Evolutionary conservation across 352 stramenopile species (phyloP), one percentile per base, ranked within the genome.

Genomic region (Nothophytophthora sp.): DNA sequence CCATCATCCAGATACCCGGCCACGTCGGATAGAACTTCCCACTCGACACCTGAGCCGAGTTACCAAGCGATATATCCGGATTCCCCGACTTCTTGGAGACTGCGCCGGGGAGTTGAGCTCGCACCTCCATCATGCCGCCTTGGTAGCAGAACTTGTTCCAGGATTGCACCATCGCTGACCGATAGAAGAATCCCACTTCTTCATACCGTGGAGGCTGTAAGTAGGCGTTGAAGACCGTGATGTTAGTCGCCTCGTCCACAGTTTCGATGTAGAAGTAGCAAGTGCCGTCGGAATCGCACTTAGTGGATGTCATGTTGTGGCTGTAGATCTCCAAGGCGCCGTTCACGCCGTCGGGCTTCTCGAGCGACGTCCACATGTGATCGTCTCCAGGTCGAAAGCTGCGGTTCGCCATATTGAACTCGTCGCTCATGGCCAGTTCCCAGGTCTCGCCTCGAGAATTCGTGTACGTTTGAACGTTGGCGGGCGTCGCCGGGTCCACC

Each of bases 131-230:
- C 43, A 98, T 81, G 10, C 93, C 93, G 4, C 91, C 93, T 34
- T 96, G 95, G 55, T 97, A 97, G 60, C 93, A 98, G 55, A 98
- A 98, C 40, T 98, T 98, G 60, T 97, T 97, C 92, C 91, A 98
- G 0, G 64, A 80, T 63, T 98, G 90, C 2, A 98, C 41, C 90
- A 98, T 97, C 3, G 64, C 91, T 18, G 73, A 82, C 27, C 63
- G 52, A 36, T 88, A 86, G 46, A 42, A 60, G 53, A 81, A 86
- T 4, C 52, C 42, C 15, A 70, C 63, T 16, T 60, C 65, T 44
- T 81, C 41, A 43, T 71, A 84, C 13, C 18, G 40, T n/a, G 76
- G 71, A 10, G 71, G 67, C 19, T 68, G 59, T 7, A 68, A 22
- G 52, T 77, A 86, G 2, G 55, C 38, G 37, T 86, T 88, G 53